Percentiles rank a stretch among this genome's conserved stretches.
Conservation (phyloP, 768 basidiomycete genomes). For the Brasilioporus rufonigricans region DNA sequence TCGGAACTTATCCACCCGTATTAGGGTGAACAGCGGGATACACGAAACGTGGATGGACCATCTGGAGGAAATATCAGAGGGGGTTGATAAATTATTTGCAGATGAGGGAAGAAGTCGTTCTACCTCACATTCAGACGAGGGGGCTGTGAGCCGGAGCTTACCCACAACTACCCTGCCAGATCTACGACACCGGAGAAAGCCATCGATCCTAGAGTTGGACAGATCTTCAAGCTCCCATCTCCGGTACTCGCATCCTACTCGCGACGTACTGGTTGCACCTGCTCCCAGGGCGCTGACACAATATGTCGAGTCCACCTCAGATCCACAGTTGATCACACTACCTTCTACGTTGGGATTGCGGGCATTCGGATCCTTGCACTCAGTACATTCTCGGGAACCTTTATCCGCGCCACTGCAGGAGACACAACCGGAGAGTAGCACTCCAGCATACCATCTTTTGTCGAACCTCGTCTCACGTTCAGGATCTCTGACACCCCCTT, state of each 20-base stretch:
- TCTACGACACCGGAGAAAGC: constrained; percentile 39
- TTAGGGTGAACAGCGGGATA: constrained; percentile 42
- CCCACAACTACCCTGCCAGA: constrained; percentile 37
- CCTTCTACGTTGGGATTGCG: constrained; percentile 74
- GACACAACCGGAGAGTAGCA: constrained; percentile 38
- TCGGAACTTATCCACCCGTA: constrained; percentile 50
- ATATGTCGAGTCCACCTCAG: constrained; percentile 58
- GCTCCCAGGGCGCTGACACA: constrained; percentile 76
- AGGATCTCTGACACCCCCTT: constrained; percentile 25
- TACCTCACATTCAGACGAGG: constrained; percentile 11
- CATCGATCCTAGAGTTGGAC: constrained; percentile 43
- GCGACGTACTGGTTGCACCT: constrained; percentile 58
- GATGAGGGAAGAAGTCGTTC: constrained; percentile 15
- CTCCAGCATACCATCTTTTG: constrained; percentile 62
- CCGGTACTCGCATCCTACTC: constrained; percentile 49
- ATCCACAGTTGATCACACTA: constrained; percentile 51
- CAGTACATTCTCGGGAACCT: constrained; percentile 9
- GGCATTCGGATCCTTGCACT: constrained; percentile 31
- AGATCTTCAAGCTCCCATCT: constrained; percentile 36
- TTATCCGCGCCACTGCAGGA: constrained; percentile 1
- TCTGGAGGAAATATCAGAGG: constrained; percentile 60
- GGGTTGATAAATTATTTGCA: constrained; percentile 59
- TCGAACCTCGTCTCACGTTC: constrained; percentile 51
- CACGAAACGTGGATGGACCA: constrained; percentile 65
- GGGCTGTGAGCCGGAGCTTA: constrained; percentile 43